A percentile compares a stretch with the other conserved stretches of the same genome.
phyloP scores from a whole-genome alignment of 2,329 filamentous ascomycete genomes.

The Cladosporium sp. region DNA sequence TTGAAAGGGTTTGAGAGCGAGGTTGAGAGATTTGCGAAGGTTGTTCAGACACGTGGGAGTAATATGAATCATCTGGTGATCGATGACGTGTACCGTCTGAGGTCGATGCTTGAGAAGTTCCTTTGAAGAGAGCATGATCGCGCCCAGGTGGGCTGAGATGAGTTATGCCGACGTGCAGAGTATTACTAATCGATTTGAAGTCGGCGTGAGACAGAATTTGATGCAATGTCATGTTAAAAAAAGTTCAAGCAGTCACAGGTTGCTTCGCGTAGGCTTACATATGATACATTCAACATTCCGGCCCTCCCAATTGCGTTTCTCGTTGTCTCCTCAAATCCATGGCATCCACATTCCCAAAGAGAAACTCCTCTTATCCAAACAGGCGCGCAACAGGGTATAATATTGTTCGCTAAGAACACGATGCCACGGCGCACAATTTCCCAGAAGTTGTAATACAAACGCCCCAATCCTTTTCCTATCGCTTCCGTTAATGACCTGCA shows the following conservation, averaged over 20 bases:
- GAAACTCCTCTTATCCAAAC: background rate
- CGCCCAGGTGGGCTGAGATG: too few species aligned
- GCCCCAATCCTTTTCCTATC: background rate
- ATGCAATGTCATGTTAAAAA: too few species aligned
- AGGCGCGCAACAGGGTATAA: slow-evolving; percentile 5
- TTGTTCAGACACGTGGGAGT: background rate
- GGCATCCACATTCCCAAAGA: background rate
- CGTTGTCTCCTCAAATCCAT: background rate
- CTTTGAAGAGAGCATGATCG: background rate
- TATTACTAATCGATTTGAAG: too few species aligned
- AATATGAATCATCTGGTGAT: background rate
- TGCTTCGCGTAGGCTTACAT: slow-evolving; percentile 1
- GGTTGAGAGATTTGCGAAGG: background rate
- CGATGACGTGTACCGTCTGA: background rate
- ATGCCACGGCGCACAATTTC: background rate
- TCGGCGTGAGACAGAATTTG: too few species aligned
- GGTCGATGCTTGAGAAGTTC: background rate
- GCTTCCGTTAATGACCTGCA: background rate
- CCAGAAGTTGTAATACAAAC: background rate
- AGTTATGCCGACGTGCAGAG: too few species aligned
- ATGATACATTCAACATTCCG: background rate
- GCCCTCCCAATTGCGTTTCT: background rate
- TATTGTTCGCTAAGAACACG: background rate
- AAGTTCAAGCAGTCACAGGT: background rate
- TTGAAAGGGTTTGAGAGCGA: background rate